Base-by-base conservation (phyloP, 2,329 filamentous ascomycete species). In the Fonsecaea multimorphosa region DNA sequence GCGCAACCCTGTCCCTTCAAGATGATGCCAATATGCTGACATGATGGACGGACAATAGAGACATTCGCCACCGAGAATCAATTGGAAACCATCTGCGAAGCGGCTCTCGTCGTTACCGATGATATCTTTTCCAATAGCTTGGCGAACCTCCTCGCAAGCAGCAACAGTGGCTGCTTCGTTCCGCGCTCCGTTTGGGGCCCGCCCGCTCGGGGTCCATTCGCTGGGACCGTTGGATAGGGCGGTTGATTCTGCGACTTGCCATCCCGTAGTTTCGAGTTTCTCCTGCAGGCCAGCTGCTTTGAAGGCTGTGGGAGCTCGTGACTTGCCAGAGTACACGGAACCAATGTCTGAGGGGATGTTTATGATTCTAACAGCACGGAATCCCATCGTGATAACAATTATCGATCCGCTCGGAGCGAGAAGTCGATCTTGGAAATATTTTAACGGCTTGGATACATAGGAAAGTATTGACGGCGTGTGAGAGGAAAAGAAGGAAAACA, bases 21-120 rank as follows among this genome's bases (percentile, higher is more conserved):
- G 24, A 51, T 61, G 38, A 7, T 65, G 24, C 55, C 46, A 55
- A 36, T 65, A 61, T n/a, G 61, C 61, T 11, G 65, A 61, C 29
- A 67, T 24, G 11, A 67, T 67, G 8, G 60, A 55, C 12, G 65
- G 65, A 19, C 40, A 53, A 55, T 65, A 65, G 29, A 56, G 38
- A 53, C 65, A 67, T 52, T 67, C 65, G 57, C 65, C 65, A 19
- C 54, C 56, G 12, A 67, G 27, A n/a, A 67, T 60, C 4, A 67
- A 51, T 34, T 61, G 61, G 38, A 67, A 65, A 12, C 62, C 56
- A 9, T n/a, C 14, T 29, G 24, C n/a, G 1, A n/a, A 14, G 7
- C 27, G 16, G 14, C 29, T 32, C 16, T 40, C 36, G 9, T 14
- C 32, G 49, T 51, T 38, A 19, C n/a, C 27, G 3, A 49, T 27